Conservation (phyloP, 805 yeast species). For the Cyberlindnera maritima region DNA sequence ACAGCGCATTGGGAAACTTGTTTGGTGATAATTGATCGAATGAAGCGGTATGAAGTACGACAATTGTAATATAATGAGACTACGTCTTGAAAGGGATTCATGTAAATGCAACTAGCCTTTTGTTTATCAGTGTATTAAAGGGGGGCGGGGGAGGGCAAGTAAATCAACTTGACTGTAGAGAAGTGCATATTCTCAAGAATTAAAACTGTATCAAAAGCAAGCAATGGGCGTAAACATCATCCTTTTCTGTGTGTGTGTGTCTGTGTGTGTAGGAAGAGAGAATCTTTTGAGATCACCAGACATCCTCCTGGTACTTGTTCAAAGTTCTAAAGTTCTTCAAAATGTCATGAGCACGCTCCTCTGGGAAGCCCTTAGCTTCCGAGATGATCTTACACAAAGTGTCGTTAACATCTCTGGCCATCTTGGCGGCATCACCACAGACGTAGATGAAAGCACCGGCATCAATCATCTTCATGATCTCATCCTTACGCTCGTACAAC, state of each 20-base stretch:
- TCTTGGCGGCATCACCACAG: slow-evolving; percentile 94
- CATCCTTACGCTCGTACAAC: slow-evolving; percentile 48
- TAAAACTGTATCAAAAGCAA: not conserved
- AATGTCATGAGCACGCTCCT: slow-evolving; percentile 70
- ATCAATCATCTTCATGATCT: slow-evolving; percentile 43
- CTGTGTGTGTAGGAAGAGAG: too few species aligned
- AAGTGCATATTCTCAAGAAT: not conserved
- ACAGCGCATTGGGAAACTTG: slow-evolving; percentile 59
- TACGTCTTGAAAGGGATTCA: not conserved
- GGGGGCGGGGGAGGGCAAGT: too few species aligned
- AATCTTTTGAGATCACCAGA: slow-evolving; percentile 57
- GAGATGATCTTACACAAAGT: slow-evolving; percentile 63
- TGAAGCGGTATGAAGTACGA: not conserved
- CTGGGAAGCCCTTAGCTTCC: slow-evolving; percentile 57
- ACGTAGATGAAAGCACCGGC: slow-evolving; percentile 89
- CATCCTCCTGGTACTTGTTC: slow-evolving; percentile 95
- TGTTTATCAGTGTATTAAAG: not conserved
- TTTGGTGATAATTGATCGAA: slow-evolving; percentile 40
- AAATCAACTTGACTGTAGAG: not conserved
- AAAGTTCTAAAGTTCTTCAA: slow-evolving; percentile 76
- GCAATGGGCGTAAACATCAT: not conserved
- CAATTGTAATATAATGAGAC: not conserved
- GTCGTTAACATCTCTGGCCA: slow-evolving; percentile 91
- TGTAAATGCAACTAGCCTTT: not conserved
- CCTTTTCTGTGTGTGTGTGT: not conserved